Evolutionary conservation across 2,329 filamentous ascomycete genomes (phyloP), one percentile per base, ranked within the genome.

Genomic region (Rugonectria rugulosa): DNA sequence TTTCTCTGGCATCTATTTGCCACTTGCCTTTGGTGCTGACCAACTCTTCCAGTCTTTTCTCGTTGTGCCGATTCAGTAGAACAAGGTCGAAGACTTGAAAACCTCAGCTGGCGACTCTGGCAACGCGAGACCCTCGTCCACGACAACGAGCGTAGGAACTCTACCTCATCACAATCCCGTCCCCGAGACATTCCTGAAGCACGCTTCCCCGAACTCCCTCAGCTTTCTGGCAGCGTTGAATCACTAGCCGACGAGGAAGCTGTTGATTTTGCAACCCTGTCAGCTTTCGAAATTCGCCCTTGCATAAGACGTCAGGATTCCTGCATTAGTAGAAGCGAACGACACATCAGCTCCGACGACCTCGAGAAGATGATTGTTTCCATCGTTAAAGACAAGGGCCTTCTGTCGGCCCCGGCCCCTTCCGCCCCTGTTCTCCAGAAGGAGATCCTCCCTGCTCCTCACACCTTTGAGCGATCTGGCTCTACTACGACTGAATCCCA

Each of bases 41-140:
- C 53, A 57, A 50, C 17, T 17, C 10, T 20, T 26, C 17, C 71
- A 95, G 92, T 98, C 57, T 97, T 98, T 72, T 94, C 92, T 46
- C 91, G 92, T 77, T 97, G 94, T 75, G 92, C 92, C 71, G 91
- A 95, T 70, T 95, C 93, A 47, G 89, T 98, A 73, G 91, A 97
- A 72, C 90, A 98, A 75, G 95, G 95, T 53, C 88, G 91, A 71
- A 84, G 95, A 70, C 81, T 97, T 72, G 95, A 98, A 74, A 98
- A 99, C 78, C 81, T 99, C 61, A 96, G 90, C 73, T 98, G 95
- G 95, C 83, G 95, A 68, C 79, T 98, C 59, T 98, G 93, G 94
- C 96, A 92, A 68, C 85, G 92, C 68, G 93, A 98, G 73, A 68
- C 65, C 38, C 72, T 75, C 62, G 71, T 75, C 10, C 92, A 97